These are phyloP conservation scores for Daldinia loculata DNA, from an alignment of 495 filamentous ascomycete species.

Conservation along the genomic window DNA sequence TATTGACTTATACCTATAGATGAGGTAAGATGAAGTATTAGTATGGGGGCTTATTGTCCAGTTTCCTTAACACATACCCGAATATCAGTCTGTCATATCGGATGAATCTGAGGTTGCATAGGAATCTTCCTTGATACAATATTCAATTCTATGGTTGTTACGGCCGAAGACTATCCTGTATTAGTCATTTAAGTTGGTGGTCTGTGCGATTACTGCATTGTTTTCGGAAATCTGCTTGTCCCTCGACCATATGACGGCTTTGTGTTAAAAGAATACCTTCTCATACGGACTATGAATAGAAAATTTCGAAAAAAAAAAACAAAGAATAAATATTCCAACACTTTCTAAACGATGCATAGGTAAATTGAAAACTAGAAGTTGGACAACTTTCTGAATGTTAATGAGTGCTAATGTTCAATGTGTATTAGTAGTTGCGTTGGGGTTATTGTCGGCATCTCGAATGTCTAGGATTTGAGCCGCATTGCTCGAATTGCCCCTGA, in stretches of 20 bases:
- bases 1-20: too few relatives aligned
- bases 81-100: background rate
- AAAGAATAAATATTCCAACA: conserved; percentile 15
- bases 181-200: background rate
- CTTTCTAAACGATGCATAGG: background rate
- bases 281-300: background rate
- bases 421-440: background rate
- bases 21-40: too few relatives aligned
- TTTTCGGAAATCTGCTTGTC: conserved; percentile 32
- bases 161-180: background rate
- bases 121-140: background rate
- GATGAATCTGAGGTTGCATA: background rate
- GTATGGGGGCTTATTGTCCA: too few relatives aligned
- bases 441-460: background rate
- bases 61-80: too few relatives aligned
- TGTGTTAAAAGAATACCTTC: conserved; percentile 20
- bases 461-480: background rate
- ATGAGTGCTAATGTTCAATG: background rate
- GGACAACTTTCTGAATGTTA: background rate
- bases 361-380: background rate
- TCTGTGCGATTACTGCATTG: conserved; percentile 21
- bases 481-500: background rate
- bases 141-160: background rate
- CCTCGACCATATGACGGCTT: conserved; percentile 3
- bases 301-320: background rate